These are phyloP conservation scores for Aspergillus sojae DNA, from an alignment of 2,329 filamentous ascomycete species.

Conservation along the genomic window DNA sequence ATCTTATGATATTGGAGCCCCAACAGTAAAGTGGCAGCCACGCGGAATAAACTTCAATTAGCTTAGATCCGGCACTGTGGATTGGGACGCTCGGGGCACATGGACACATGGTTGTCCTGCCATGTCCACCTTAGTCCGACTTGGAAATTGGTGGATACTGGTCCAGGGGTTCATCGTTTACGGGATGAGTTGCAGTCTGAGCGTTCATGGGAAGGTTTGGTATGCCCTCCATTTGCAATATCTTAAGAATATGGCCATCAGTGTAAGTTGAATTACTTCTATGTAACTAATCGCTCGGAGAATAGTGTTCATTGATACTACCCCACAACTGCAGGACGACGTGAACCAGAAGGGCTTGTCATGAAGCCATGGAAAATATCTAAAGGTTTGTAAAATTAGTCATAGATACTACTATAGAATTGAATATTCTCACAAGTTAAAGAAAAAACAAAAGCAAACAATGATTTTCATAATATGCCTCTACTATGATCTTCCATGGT, in stretches of 20 bases:
- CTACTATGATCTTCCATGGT: background rate
- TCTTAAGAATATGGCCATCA: background rate
- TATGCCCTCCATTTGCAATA: too few relatives aligned
- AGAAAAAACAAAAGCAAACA: background rate
- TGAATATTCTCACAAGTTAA: background rate
- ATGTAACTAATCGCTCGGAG: background rate
- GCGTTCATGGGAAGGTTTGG: background rate
- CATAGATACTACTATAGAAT: background rate
- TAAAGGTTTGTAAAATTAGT: background rate
- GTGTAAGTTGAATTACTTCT: background rate
- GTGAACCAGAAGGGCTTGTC: background rate
- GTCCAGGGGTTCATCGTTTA: background rate
- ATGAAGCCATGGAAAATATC: background rate
- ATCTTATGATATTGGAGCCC: background rate
- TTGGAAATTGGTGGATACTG: background rate
- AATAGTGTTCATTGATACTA: background rate
- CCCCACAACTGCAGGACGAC: background rate
- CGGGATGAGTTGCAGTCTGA: background rate
- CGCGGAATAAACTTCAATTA: background rate
- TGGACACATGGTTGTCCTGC: background rate
- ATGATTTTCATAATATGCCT: background rate
- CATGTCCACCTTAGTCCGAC: background rate
- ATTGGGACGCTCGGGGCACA: background rate
- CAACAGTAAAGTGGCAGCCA: background rate
- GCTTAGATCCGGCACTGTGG: background rate